Evolutionary conservation across 768 basidiomycete genomes (phyloP), one percentile per base, ranked within the genome.

Genomic region (Mycena venus): DNA sequence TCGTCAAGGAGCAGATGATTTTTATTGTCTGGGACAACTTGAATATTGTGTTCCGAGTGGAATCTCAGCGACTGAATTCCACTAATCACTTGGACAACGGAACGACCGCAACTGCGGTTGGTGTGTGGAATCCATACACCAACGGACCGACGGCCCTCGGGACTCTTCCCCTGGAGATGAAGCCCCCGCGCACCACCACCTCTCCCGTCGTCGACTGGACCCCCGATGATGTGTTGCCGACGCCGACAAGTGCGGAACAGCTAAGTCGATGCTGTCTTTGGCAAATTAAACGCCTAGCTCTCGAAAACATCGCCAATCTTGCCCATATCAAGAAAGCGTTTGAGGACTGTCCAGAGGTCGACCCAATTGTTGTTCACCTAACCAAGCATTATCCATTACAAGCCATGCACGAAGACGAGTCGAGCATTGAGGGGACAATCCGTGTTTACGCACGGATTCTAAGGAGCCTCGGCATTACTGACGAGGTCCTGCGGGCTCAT

Each of bases 1-100:
- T 82, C 19, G 70, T 76, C 3, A 32, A 77, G 25, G 75, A 78
- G 27, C 59, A 64, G n/a, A 65, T 79, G 68, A 38, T 38, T 38
- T 38, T 38, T 38, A 7, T 38, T 38, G 36, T 38, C 36, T 38
- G 36, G 36, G n/a, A n/a, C n/a, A n/a, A n/a, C n/a, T n/a, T n/a
- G n/a, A n/a, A n/a, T n/a, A n/a, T n/a, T n/a, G n/a, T n/a, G n/a
- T 80, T 80, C n/a, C 73, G 72, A 5, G 80, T 83, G 31, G 74
- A 55, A 11, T 72, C 80, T 42, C 80, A 82, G 55, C 75, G 82
- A 1, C 56, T 67, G 1, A 73, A 79, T 53, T 75, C 76, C 2
- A 77, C 78, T 32, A 78, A 81, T 55, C 78, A 80, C 44, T 83
- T 82, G 53, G 76, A 81, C 61, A 83, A 82, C 66, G 82, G 82